Evolutionary conservation across 2,329 filamentous ascomycete species (phyloP), one percentile per base, ranked within the genome.

Genomic region (Diplodia scrobiculata): DNA sequence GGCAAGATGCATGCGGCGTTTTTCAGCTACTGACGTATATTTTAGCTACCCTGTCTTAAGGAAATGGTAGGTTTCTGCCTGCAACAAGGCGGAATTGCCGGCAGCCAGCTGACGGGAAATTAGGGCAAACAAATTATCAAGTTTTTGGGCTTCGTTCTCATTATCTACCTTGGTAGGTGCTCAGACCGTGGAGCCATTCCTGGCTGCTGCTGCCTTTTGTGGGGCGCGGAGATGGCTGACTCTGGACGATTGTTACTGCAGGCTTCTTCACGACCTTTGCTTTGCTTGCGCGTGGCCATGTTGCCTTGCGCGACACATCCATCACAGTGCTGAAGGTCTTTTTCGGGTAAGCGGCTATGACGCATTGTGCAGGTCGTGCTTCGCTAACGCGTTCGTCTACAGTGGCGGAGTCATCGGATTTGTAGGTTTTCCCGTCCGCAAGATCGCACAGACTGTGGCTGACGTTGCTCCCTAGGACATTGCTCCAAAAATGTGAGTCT

Each of bases 221-320:
- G 34, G 13, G n/a, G 41, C 29, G 45, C 13, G 27, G 50, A 38
- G 11, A 27, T 6, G 55, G 34, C 47, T 54, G 25, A 62, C 32
- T 55, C 48, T 29, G 27, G 29, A 36, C 32, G 50, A n/a, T n/a
- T 13, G 34, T n/a, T 48, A 36, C 65, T 47, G 55, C 55, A 85
- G 87, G 92, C 54, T 97, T 97, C 77, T 80, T 97, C 38, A 96
- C 93, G 0, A 97, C 92, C 0, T 94, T 94, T 72, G 89, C 89
- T 0, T 83, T 93, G 29, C 82, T 95, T 52, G 91, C 89, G n/a
- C 85, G 90, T 65, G 88, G 90, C 60, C 78, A 80, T 1, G 92
- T 89, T 73, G 84, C 82, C 4, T 83, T 89, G 27, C 77, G 80
- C 10, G 80, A 87, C 66, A 93, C 93, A 89, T 87, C 88, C 41